A percentile compares a stretch with the other conserved stretches of the same genome.
Evolutionary conservation across 805 yeast genomes (phyloP).

Genomic region (Brettanomyces nanus): DNA sequence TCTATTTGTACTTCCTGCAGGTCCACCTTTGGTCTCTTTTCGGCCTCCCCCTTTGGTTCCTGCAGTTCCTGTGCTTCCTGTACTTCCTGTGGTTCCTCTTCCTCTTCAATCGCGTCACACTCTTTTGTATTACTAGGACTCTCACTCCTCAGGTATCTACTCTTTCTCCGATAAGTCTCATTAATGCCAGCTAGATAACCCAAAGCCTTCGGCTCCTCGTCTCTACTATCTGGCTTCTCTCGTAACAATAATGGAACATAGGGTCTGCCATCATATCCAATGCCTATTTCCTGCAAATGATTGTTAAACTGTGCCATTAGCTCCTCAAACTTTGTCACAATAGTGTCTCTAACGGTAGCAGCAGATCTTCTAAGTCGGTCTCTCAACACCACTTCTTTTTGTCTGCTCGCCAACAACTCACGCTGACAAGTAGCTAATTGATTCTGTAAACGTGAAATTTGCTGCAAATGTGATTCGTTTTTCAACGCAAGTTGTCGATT

Average conservation of each 20-base stretch:
- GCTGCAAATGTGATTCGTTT: conserved; percentile 44
- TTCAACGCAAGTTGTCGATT: conserved; percentile 54
- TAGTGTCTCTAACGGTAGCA: conserved; percentile 6
- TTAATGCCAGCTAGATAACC: not conserved
- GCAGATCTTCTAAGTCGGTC: conserved; percentile 8
- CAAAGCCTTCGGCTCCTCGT: not conserved
- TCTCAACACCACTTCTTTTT: conserved; percentile 13
- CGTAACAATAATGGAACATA: conserved; percentile 11
- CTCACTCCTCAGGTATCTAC: not conserved
- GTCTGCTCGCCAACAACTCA: conserved; percentile 21
- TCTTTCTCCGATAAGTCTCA: not conserved
- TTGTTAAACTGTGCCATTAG: conserved; percentile 10
- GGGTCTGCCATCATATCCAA: conserved; percentile 5
- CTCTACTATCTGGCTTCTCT: conserved; percentile 35
- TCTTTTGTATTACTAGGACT: conserved; percentile 31
- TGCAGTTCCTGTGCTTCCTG: no score
- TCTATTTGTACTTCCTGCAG: no score
- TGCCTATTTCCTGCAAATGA: conserved; percentile 7
- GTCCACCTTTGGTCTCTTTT: no score
- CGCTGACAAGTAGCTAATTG: conserved; percentile 25
- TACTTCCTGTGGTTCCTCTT: no score
- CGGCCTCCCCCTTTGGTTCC: no score
- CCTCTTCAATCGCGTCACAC: conserved; percentile 23
- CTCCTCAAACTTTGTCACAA: conserved; percentile 7
- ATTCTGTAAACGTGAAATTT: conserved; percentile 44